phyloP scores from a whole-genome alignment of 2,329 filamentous ascomycete genomes.

The Alternaria gaisen region DNA sequence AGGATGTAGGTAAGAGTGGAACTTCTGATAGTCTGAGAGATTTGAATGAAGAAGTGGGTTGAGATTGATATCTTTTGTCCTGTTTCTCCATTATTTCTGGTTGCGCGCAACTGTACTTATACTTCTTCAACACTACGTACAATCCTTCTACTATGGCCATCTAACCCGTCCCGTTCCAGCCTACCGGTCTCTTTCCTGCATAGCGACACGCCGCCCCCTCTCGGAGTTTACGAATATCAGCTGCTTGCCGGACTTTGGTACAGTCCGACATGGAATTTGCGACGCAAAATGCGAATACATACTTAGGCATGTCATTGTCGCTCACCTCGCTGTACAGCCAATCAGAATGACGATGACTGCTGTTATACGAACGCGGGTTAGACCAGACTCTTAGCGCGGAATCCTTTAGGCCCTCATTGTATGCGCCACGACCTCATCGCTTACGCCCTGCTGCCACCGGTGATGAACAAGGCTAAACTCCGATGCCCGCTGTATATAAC shows the following conservation, averaged over 20 bases:
- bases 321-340: background rate
- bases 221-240: background rate
- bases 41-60: background rate
- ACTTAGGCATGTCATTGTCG: background rate
- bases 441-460: background rate
- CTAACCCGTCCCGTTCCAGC: background rate
- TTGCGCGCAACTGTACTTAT: background rate
- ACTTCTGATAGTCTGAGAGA: background rate
- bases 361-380: background rate
- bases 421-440: background rate
- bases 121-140: background rate
- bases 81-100: background rate
- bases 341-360: background rate
- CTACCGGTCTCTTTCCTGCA: background rate
- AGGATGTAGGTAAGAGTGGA: background rate
- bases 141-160: background rate
- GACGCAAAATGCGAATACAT: background rate
- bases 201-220: background rate
- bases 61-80: background rate
- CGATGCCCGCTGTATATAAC: background rate
- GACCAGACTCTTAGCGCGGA: background rate
- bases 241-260: background rate
- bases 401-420: background rate
- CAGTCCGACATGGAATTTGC: background rate
- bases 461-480: constrained; percentile 3